A percentile compares a stretch with the other conserved stretches of the same genome.
These are phyloP conservation scores for Scheffersomyces spartinae DNA, from an alignment of 805 yeast genomes.

Conservation along the genomic window DNA sequence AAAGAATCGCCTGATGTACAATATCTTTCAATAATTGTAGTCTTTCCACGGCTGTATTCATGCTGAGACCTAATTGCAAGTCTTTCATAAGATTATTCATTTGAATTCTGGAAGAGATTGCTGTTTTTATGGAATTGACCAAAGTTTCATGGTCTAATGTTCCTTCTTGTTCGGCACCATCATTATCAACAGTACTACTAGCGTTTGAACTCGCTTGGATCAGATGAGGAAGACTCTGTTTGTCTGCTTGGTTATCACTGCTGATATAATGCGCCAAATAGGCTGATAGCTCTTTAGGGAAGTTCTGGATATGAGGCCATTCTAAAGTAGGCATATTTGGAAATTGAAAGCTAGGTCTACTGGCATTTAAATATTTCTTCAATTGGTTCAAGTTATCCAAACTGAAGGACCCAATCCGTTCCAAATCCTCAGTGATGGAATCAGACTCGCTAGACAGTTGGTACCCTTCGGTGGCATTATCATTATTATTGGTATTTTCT, in stretches of 20 bases:
- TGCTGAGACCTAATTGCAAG: conserved; percentile 33
- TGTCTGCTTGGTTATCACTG: too few species aligned
- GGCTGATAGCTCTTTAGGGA: conserved; percentile 18
- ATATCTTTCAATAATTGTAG: conserved; percentile 35
- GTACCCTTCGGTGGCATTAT: too few species aligned
- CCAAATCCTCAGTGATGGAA: conserved; percentile 26
- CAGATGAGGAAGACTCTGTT: too few species aligned
- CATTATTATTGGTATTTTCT: too few species aligned
- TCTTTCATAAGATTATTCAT: conserved; percentile 30
- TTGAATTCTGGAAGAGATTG: conserved; percentile 29
- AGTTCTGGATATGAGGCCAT: too few species aligned
- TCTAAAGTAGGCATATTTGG: too few species aligned
- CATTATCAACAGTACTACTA: conserved; percentile 4
- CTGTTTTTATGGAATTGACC: conserved; percentile 24
- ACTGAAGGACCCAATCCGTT: conserved; percentile 22
- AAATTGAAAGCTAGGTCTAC: too few species aligned
- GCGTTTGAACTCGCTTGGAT: too few species aligned
- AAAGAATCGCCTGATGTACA: conserved; percentile 34
- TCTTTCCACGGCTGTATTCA: conserved; percentile 40
- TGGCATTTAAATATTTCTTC: conserved; percentile 5
- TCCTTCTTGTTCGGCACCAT: conserved; percentile 6
- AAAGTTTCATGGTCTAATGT: conserved; percentile 9
- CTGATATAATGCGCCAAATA: conserved; percentile 17
- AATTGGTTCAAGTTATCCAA: conserved; percentile 11
- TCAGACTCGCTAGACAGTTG: conserved; percentile 10